Base-by-base conservation (phyloP, 768 basidiomycete genomes). In the Dendrothele bispora region DNA sequence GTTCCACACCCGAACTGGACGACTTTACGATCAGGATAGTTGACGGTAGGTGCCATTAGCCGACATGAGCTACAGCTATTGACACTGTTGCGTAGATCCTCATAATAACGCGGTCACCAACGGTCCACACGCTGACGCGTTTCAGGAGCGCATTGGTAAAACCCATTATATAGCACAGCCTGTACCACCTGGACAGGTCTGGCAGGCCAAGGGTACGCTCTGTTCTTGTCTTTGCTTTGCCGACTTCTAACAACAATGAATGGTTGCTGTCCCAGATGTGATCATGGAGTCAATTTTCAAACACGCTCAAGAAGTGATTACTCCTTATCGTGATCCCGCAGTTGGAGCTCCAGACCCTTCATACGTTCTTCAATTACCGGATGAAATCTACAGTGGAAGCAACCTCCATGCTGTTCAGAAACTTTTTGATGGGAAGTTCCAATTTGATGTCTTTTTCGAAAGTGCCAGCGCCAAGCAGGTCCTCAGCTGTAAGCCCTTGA, bases 371-470 rank as follows among this genome's bases (percentile, higher is more conserved):
- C 83, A 84, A 32, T 69, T 97, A 3, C 77, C 89, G 2, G 85
- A 97, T 56, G 86, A 91, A 39, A 71, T 82, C 7, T 76, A 83
- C 46, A 74, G 77, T 11, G 79, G 76, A 34, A 87, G 87, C 63
- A 95, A 93, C 59, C 73, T 97, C 22, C 93, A 77, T 59, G 93
- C 88, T 10, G 77, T 95, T 39, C 95, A 98, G 64, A 95, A 93
- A 61, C 73, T 73, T 4, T 92, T 88, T 51, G 85, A 91, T 10
- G 92, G 90, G 1, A 72, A 79, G 24, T 98, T 95, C 69, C 81
- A 88, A 49, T 93, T 95, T 60, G 95, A 98, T 57, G 77, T 98
- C 14, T 83, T 86, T 64, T 97, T 84, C 59, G 91, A 97, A 56
- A 86, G 87, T 48, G 80, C 66, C 24, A 90, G 85, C 56, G 72